Base-by-base conservation (phyloP, 139 green algal species). In the Tetratostichococcus sp. region DNA sequence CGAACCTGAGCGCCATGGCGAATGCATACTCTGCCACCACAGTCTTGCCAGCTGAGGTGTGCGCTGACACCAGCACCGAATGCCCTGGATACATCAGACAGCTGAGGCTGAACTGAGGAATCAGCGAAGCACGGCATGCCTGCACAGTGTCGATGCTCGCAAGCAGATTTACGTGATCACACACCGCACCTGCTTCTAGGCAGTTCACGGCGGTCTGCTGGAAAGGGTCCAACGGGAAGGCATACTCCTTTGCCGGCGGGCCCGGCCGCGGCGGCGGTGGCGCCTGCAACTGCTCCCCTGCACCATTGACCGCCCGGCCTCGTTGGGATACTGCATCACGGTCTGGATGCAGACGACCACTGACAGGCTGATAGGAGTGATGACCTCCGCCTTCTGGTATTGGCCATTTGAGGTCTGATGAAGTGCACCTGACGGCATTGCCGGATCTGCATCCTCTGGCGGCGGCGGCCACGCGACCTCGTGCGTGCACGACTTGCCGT, bases 1-100 rank as follows among this genome's bases (percentile, higher is more conserved):
- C 39, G 8, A 1, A 77, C 59, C 89, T 76, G 43, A 96, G 84
- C 14, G 87, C 89, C 92, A 97, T 94, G 6, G 85, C 90, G 75
- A 95, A 89, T 0, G 90, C 90, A 74, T 95, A 95, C 81, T 95
- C 89, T 2, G 90, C 90, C 3, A 95, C 88, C 3, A 87, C 90
- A 0, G 90, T 95, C 81, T 95, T 95, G 22, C 90, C 90, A 2
- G 90, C 90, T 8, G 89, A 93, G 33, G 88, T 89, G 77, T 90
- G 86, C 30, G 83, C 84, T 1, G 75, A 35, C 30, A 94, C 89
- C 71, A 94, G 77, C 30, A 94, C 89, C 26, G 77, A 87, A 43
- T 93, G 80, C 0, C 86, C 80, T 69, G 79, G 2, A 62, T 23
- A 50, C 39, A 50, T 14, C 8, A 75, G 58, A n/a, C n/a, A n/a